Evolutionary conservation across 441 rosid genomes (phyloP).

Genomic region (Brassica balearica): DNA sequence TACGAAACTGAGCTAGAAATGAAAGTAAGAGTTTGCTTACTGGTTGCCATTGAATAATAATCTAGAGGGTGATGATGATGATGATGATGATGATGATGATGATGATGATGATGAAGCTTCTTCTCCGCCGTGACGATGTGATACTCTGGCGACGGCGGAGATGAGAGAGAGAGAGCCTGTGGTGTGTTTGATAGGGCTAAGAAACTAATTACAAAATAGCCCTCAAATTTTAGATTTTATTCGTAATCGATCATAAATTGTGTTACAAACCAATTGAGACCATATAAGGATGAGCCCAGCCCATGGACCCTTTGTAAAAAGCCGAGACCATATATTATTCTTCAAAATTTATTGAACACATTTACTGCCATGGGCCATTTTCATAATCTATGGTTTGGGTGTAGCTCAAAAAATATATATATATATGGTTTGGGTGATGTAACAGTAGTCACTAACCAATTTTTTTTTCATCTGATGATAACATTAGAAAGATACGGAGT

Average conservation of each 20-base stretch:
- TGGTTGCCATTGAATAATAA: constrained; percentile 42
- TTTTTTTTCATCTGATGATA: too few species aligned
- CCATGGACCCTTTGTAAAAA: constrained; percentile 9
- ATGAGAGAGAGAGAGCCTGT: neutral
- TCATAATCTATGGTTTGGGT: too few species aligned
- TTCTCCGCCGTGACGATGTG: constrained; percentile 29
- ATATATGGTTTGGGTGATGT: too few species aligned
- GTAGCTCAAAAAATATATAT: too few species aligned
- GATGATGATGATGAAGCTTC: neutral
- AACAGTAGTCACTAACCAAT: too few species aligned
- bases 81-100: too few species aligned
- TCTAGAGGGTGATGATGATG: too few species aligned
- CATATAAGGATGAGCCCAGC: constrained; percentile 5
- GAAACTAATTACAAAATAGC: constrained; percentile 5
- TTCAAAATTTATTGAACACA: too few species aligned
- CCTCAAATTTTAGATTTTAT: neutral
- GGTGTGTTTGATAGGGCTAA: constrained; percentile 35
- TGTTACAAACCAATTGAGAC: neutral
- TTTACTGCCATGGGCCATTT: too few species aligned
- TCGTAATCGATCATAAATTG: neutral
- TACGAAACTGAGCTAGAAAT: neutral
- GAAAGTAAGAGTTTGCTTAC: constrained; percentile 9
- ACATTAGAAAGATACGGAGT: too few species aligned
- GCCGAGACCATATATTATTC: too few species aligned
- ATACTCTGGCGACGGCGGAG: constrained; percentile 30